phyloP scores from a whole-genome alignment of 345 rosid species.

The Eucalyptus erythrocorys region DNA sequence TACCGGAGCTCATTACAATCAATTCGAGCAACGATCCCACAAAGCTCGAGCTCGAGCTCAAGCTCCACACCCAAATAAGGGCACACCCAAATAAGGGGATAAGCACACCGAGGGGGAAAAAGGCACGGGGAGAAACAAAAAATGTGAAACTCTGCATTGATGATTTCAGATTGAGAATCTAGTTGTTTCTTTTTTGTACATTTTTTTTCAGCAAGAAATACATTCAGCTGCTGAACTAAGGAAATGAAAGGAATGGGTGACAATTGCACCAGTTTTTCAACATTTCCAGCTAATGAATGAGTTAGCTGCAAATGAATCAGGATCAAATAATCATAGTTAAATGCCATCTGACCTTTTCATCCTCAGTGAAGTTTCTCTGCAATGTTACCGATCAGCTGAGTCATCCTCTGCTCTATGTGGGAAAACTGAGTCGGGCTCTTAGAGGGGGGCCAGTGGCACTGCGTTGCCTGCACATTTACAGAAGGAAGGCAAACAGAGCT shows the following conservation, averaged over 20 bases:
- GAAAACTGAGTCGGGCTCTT: not conserved
- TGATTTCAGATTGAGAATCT: not conserved
- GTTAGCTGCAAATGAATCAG: constrained; percentile 7
- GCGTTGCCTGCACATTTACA: constrained; percentile 17
- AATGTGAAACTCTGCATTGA: not conserved
- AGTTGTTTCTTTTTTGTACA: not conserved
- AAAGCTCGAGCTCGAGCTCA: not conserved
- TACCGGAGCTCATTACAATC: not conserved
- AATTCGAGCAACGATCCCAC: not conserved
- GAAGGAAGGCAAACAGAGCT: constrained; percentile 69
- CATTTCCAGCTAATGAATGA: constrained; percentile 5
- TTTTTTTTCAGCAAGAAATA: constrained; percentile 3
- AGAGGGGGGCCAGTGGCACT: not conserved
- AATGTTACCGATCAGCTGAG: not conserved
- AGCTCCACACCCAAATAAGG: not conserved
- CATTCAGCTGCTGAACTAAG: constrained; percentile 1
- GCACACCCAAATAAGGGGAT: not conserved
- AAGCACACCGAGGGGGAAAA: not conserved
- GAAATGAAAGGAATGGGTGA: constrained; percentile 13
- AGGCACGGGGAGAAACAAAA: not conserved
- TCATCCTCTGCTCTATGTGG: not conserved
- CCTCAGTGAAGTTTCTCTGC: not conserved
- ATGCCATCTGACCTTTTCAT: not conserved
- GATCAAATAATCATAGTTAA: not conserved
- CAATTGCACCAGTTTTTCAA: constrained; percentile 26